Base-by-base conservation (phyloP, 2,329 filamentous ascomycete species). In the Epichloe sylvatica region DNA sequence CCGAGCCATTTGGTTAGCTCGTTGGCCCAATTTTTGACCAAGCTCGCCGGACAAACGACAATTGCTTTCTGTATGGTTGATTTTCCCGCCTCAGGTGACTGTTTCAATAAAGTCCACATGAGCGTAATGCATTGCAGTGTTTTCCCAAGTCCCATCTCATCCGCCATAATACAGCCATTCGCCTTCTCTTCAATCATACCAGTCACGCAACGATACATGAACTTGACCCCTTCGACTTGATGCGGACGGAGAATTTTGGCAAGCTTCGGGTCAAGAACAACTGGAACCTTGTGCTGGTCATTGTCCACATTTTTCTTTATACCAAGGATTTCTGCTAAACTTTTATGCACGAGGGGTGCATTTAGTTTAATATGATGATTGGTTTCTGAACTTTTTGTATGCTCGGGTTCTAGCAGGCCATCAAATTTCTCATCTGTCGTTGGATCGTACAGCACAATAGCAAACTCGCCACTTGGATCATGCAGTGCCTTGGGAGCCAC, bases 131-230 rank as follows among this genome's bases (percentile, higher is more conserved):
- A 98, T 71, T 98, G 92, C 41, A 98, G 69, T 17, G 92, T 98
- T 70, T 98, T 98, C 50, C 92, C 92, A 33, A 98, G 71, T 58
- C 92, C 92, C 92, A 98, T 98, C 64, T 96, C 92, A 64, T 98
- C 92, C 48, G 92, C 92, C 92, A 98, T 98, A 64, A 98, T 98
- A 67, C 92, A 98, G 2, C 92, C 92, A 64, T 96, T 86, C 45
- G 92, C 92, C 59, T 91, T 91, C 37, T 84, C 77, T 59, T 97
- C 92, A 50, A 97, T 86, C 75, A 97, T 77, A n/a, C 92, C 92
- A 1, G 91, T 97, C 5, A 92, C 89, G 61, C 88, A 94, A 56
- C 80, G 79, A 67, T 97, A 98, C 74, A 98, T 81, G 66, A 98
- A 98, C 70, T 92, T 95, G 55, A 98, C 92, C 60, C 92, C 92